Percentiles rank a stretch among this genome's conserved stretches.
These are phyloP conservation scores for Barbarea vulgaris DNA, from an alignment of 345 rosid species.

Conservation along the genomic window DNA sequence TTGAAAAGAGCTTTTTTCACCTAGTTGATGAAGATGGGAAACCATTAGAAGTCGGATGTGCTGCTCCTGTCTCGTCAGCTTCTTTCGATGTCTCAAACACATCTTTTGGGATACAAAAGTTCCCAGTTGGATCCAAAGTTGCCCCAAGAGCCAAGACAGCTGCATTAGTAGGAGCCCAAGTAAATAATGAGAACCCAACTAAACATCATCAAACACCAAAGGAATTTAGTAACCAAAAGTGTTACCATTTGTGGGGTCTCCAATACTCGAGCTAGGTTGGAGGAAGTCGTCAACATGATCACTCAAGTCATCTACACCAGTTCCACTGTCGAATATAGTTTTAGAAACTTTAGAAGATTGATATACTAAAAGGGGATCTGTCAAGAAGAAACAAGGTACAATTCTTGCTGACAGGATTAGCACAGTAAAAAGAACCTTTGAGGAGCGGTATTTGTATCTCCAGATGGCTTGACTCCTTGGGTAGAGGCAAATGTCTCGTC, in stretches of 20 bases:
- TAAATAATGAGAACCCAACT: slow-evolving; percentile 20
- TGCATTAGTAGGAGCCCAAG: slow-evolving; percentile 13
- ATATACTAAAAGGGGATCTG: background rate
- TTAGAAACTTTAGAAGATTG: background rate
- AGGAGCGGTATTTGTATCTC: slow-evolving; percentile 20
- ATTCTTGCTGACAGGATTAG: background rate
- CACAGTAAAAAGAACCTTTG: slow-evolving; percentile 36
- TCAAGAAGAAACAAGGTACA: background rate
- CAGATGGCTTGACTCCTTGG: slow-evolving; percentile 34
- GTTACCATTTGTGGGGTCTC: slow-evolving; percentile 40
- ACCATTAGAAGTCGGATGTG: slow-evolving; percentile 47
- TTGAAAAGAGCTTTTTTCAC: slow-evolving; percentile 38
- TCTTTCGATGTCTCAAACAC: slow-evolving; percentile 48
- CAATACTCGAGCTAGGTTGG: slow-evolving; percentile 26
- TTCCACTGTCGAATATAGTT: slow-evolving; percentile 31
- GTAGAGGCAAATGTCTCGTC: slow-evolving; percentile 25
- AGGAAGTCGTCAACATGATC: slow-evolving; percentile 18
- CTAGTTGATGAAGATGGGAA: slow-evolving; percentile 53
- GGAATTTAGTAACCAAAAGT: background rate
- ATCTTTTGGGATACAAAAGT: slow-evolving; percentile 37
- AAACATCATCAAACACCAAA: slow-evolving; percentile 22
- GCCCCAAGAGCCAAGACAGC: slow-evolving; percentile 44
- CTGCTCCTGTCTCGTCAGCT: slow-evolving; percentile 40
- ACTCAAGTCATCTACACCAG: slow-evolving; percentile 19
- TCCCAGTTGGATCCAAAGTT: slow-evolving; percentile 44